phyloP scores from a whole-genome alignment of 148 eudicot species.

The Silene uniflora region DNA sequence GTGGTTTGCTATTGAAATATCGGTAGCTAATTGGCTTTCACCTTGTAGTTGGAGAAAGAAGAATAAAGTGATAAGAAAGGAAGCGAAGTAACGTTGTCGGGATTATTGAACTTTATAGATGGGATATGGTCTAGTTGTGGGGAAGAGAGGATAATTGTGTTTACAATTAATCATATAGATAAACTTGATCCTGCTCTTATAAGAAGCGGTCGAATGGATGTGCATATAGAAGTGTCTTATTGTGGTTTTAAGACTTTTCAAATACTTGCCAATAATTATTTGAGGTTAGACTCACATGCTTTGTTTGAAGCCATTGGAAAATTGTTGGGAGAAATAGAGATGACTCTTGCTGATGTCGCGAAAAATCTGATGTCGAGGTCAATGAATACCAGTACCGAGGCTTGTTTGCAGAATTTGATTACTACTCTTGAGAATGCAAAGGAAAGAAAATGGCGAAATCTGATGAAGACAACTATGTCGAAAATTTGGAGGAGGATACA shows the following conservation, averaged over 20 bases:
- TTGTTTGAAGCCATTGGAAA: slow-evolving; percentile 10
- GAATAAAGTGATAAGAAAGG: slow-evolving; percentile 6
- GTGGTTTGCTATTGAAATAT: no score
- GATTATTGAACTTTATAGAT: slow-evolving; percentile 28
- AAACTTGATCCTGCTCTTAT: slow-evolving; percentile 32
- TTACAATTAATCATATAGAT: slow-evolving; percentile 29
- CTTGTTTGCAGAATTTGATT: slow-evolving; percentile 19
- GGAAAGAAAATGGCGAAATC: background rate
- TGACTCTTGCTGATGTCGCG: slow-evolving; percentile 25
- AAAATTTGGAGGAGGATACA: no score
- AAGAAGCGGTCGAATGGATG: slow-evolving; percentile 29
- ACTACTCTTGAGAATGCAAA: slow-evolving; percentile 20
- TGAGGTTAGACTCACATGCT: slow-evolving; percentile 11
- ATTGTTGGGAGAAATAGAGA: slow-evolving; percentile 11
- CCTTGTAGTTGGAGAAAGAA: no score
- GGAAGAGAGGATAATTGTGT: slow-evolving; percentile 29
- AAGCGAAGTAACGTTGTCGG: slow-evolving; percentile 29
- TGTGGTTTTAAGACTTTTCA: slow-evolving; percentile 25
- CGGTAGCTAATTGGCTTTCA: no score
- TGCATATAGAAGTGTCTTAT: slow-evolving; percentile 29
- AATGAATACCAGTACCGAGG: slow-evolving; percentile 6
- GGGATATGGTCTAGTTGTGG: slow-evolving; percentile 34
- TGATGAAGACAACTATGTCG: background rate
- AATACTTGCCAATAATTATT: slow-evolving; percentile 26
- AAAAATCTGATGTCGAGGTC: slow-evolving; percentile 16